A percentile compares a stretch with the other conserved stretches of the same genome.
Evolutionary conservation across 2,329 filamentous ascomycete species (phyloP).

Genomic region (Aplosporella prunicola): DNA sequence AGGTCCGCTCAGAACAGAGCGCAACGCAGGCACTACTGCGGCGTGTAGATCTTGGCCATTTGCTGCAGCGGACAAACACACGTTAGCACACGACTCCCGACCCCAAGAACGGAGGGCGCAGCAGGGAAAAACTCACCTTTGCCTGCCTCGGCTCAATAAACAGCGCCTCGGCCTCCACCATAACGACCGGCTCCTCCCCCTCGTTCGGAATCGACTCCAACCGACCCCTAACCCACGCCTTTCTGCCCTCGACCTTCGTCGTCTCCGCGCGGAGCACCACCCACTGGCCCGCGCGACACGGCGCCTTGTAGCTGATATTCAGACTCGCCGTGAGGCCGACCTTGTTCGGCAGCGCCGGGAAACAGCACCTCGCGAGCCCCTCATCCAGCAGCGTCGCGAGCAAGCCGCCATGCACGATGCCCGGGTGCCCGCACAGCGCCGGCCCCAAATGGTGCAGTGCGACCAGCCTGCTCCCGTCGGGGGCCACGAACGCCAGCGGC

Average conservation of each 20-base stretch:
- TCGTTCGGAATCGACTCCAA: conserved; percentile 75
- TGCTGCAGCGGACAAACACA: background rate
- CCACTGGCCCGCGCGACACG: conserved; percentile 64
- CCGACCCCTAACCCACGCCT: conserved; percentile 84
- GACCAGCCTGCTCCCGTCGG: conserved; percentile 47
- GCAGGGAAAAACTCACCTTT: conserved; percentile 26
- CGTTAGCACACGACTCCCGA: background rate
- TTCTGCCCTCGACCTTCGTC: conserved; percentile 78
- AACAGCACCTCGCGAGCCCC: conserved; percentile 77
- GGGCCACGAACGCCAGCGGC: conserved; percentile 59
- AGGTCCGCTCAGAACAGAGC: too few species aligned
- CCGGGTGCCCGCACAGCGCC: conserved; percentile 79
- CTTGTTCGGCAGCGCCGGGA: conserved; percentile 77
- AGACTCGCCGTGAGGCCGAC: conserved; percentile 80
- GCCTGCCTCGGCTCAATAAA: conserved; percentile 85
- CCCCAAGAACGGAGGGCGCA: too few species aligned
- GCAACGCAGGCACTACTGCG: too few species aligned
- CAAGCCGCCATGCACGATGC: conserved; percentile 82
- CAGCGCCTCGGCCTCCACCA: conserved; percentile 76
- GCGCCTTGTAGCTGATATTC: conserved; percentile 71
- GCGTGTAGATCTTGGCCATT: conserved; percentile 8
- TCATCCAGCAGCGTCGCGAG: conserved; percentile 91
- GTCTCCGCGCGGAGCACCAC: conserved; percentile 73
- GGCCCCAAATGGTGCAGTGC: conserved; percentile 68
- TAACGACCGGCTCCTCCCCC: conserved; percentile 49